A percentile compares a stretch with the other conserved stretches of the same genome.
Evolutionary conservation across 208 protist genomes (phyloP).

Genomic region (Histomonas meleagridis): DNA sequence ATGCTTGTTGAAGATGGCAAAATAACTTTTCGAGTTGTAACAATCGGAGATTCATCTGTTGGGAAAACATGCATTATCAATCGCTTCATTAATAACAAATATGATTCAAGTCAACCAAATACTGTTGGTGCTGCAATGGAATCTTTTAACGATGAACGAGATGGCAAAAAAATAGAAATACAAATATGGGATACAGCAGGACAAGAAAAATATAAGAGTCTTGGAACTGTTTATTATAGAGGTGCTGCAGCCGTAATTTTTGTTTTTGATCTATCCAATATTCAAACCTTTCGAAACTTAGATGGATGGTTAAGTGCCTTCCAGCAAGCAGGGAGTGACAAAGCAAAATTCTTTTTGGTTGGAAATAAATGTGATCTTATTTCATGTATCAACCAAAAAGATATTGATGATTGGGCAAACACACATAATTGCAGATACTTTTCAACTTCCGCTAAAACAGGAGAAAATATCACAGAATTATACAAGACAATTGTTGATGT

Average conservation of each 20-base stretch:
- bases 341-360: neutral
- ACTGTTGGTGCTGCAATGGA: neutral
- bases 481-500: neutral
- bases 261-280: neutral
- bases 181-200: conserved; percentile 24
- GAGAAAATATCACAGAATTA: neutral
- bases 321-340: neutral
- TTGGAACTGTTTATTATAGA: neutral
- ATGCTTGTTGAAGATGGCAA: too few species aligned
- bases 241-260: neutral
- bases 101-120: neutral
- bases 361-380: neutral
- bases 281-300: neutral
- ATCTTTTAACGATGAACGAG: neutral
- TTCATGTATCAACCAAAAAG: neutral
- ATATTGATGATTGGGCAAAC: neutral
- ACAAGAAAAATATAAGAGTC: conserved; percentile 4
- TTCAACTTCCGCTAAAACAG: neutral
- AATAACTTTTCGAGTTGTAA: neutral
- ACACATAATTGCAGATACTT: neutral
- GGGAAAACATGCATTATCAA: neutral
- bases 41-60: neutral
- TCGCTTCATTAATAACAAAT: neutral
- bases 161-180: neutral
- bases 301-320: neutral